Conservation (phyloP, 2,329 filamentous ascomycete genomes). For the Trichoderma semiorbis region DNA sequence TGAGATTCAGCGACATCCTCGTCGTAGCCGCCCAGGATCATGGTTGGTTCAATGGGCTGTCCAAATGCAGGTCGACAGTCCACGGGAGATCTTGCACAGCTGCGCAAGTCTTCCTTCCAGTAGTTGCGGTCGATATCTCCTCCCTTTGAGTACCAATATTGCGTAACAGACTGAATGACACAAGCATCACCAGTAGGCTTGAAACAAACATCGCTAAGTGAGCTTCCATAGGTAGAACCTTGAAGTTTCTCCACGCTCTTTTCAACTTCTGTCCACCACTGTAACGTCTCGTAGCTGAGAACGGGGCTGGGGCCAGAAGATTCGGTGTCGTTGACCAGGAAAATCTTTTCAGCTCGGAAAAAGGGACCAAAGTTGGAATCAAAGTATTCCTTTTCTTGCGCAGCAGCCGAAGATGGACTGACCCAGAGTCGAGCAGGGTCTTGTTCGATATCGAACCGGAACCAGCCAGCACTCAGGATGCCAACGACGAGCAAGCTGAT, state of each 20-base stretch:
- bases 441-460: conserved; percentile 82
- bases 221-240: conserved; percentile 64
- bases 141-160: conserved; percentile 71
- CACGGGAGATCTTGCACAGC: conserved; percentile 76
- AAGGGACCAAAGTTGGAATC: conserved; percentile 93
- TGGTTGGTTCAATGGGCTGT: conserved; percentile 79
- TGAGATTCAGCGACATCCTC: conserved; percentile 67
- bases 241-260: conserved; percentile 69
- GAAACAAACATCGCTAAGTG: conserved; percentile 83
- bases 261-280: conserved; percentile 94
- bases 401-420: conserved; percentile 86
- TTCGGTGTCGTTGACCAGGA: conserved; percentile 83
- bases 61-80: conserved; percentile 84
- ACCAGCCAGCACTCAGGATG: conserved; percentile 81
- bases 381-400: conserved; percentile 90
- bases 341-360: conserved; percentile 89
- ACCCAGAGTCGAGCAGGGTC: conserved; percentile 95
- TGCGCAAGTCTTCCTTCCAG: conserved; percentile 70
- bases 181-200: conserved; percentile 88
- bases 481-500: conserved; percentile 71
- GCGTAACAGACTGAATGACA: conserved; percentile 87
- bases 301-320: conserved; percentile 66
- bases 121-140: conserved; percentile 38
- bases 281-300: conserved; percentile 79
- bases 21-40: conserved; percentile 79